Evolutionary conservation across 2,329 filamentous ascomycete species (phyloP).

Genomic region (Cordyceps javanica): DNA sequence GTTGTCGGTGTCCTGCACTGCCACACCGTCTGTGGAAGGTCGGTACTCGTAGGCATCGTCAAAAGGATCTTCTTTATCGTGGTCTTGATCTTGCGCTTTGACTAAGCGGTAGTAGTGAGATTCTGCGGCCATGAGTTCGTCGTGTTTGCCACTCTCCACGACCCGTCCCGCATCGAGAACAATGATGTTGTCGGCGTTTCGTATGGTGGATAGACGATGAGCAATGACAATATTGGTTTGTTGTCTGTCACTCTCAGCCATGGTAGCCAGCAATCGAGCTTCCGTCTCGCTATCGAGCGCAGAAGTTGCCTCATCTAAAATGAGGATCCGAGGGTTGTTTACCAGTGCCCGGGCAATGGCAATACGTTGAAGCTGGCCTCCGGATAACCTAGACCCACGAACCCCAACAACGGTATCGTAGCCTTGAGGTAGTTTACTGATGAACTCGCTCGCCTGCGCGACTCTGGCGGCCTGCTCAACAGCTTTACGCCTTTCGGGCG

Average conservation of each 20-base stretch:
- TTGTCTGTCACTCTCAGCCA: background rate
- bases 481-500: background rate
- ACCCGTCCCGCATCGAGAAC: background rate
- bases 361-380: background rate
- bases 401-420: background rate
- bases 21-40: background rate
- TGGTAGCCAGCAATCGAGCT: background rate
- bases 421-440: background rate
- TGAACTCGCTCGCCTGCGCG: background rate
- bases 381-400: background rate
- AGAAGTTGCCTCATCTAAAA: background rate
- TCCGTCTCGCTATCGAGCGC: background rate
- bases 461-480: background rate
- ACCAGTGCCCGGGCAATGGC: background rate
- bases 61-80: background rate
- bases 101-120: background rate
- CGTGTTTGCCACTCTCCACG: background rate
- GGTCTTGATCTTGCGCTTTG: background rate
- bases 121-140: background rate
- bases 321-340: background rate
- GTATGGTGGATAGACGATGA: background rate
- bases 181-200: background rate
- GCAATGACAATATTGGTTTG: background rate
- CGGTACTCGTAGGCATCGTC: background rate
- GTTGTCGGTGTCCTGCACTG: background rate